Evolutionary conservation across 1,284 basidiomycete genomes (phyloP).

Genomic region (Ceratobasidium theobromae): DNA sequence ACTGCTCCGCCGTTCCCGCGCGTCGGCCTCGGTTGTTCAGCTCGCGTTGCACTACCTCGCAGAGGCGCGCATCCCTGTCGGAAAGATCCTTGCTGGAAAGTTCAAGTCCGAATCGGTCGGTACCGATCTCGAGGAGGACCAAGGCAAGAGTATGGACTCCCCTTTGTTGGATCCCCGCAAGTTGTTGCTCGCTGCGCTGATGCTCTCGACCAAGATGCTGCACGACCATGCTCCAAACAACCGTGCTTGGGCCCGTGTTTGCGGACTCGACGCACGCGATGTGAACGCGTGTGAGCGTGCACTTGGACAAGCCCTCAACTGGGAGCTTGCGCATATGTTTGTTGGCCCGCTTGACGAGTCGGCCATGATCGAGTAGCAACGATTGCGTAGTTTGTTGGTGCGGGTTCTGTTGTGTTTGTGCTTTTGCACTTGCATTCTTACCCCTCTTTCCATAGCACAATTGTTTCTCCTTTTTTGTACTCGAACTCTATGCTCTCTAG

Average conservation of each 20-base stretch:
- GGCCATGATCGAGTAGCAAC: not conserved
- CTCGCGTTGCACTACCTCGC: slow-evolving; percentile 22
- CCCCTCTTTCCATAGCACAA: not conserved
- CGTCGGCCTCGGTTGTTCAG: slow-evolving; percentile 26
- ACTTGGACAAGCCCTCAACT: slow-evolving; percentile 25
- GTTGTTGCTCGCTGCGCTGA: slow-evolving; percentile 19
- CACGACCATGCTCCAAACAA: slow-evolving; percentile 29
- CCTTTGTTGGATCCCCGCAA: slow-evolving; percentile 25
- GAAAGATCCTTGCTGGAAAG: not conserved
- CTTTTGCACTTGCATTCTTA: not conserved
- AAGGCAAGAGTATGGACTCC: not conserved
- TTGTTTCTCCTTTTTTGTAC: not conserved
- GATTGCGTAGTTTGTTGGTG: not conserved
- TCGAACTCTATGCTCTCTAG: slow-evolving; percentile 18
- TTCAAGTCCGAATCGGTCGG: slow-evolving; percentile 14
- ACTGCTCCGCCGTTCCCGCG: slow-evolving; percentile 18
- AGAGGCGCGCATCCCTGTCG: slow-evolving; percentile 16
- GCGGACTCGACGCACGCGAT: slow-evolving; percentile 1
- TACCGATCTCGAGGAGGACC: not conserved
- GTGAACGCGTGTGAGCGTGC: slow-evolving; percentile 22
- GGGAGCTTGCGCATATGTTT: slow-evolving; percentile 19
- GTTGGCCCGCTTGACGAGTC: slow-evolving; percentile 23
- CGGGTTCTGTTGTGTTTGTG: not conserved
- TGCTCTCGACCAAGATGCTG: slow-evolving; percentile 29
- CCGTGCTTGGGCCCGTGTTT: slow-evolving; percentile 27